These are phyloP conservation scores for Tetrahymena borealis DNA, from an alignment of 73 alveolate species.

Conservation along the genomic window DNA sequence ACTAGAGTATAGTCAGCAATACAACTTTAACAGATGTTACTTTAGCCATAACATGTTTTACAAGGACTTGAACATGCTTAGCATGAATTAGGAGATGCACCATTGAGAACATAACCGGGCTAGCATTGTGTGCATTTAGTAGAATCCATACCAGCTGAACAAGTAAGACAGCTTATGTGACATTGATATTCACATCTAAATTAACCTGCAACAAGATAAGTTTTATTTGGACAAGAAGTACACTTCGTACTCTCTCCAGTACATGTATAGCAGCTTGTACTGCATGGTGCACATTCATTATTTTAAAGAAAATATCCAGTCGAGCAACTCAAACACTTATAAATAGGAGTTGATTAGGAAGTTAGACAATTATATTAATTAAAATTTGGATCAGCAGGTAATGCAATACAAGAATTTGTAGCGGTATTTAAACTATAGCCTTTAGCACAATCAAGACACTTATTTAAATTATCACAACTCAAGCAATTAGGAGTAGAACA, in stretches of 20 bases:
- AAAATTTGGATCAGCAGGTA: not conserved
- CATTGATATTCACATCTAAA: not conserved
- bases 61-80: not conserved
- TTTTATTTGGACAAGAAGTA: not conserved
- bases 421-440: not conserved
- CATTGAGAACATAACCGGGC: not conserved
- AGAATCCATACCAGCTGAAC: not conserved
- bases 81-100: not conserved
- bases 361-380: not conserved
- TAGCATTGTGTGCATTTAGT: not conserved
- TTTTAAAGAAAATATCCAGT: not conserved
- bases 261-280: not conserved
- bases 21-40: not conserved
- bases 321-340: not conserved
- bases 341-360: not conserved
- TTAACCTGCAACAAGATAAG: not conserved
- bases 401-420: not conserved
- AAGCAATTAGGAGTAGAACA: not conserved
- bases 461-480: not conserved
- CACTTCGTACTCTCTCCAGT: not conserved
- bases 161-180: not conserved
- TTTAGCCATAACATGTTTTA: not conserved
- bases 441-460: not conserved
- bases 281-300: not conserved
- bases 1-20: not conserved